phyloP scores from a whole-genome alignment of 345 rosid genomes.

The Microcos paniculata region DNA sequence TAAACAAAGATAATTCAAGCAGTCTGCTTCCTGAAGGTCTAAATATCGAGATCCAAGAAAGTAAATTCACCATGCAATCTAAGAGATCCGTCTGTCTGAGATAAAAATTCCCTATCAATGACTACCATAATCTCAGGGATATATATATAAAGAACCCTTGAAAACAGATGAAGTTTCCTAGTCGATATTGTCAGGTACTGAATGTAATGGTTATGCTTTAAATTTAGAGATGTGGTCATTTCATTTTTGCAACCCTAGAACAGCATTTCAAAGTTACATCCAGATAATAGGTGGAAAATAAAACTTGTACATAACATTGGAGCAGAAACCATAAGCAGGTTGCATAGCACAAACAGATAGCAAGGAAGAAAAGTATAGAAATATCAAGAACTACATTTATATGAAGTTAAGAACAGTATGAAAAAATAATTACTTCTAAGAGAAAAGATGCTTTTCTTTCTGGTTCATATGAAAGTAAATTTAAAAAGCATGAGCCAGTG shows the following conservation, averaged over 20 bases:
- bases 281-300: background rate
- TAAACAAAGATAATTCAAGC: background rate
- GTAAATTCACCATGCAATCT: background rate
- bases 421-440: slow-evolving; percentile 4
- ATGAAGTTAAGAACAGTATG: background rate
- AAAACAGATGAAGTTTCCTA: background rate
- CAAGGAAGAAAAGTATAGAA: background rate
- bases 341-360: background rate
- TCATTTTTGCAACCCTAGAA: background rate
- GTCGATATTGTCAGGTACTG: background rate
- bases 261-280: background rate
- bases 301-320: background rate
- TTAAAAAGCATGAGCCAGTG: slow-evolving; percentile 5
- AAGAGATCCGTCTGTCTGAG: background rate
- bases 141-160: background rate
- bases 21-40: background rate
- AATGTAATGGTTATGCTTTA: background rate
- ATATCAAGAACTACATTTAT: background rate
- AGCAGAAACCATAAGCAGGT: background rate
- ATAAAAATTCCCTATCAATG: background rate
- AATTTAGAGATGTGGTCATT: background rate
- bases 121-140: background rate
- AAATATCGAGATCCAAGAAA: background rate
- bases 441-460: background rate
- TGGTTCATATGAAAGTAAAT: background rate